These are phyloP conservation scores for Erythrophleum ivorense DNA, from an alignment of 331 rosid species.

Conservation along the genomic window DNA sequence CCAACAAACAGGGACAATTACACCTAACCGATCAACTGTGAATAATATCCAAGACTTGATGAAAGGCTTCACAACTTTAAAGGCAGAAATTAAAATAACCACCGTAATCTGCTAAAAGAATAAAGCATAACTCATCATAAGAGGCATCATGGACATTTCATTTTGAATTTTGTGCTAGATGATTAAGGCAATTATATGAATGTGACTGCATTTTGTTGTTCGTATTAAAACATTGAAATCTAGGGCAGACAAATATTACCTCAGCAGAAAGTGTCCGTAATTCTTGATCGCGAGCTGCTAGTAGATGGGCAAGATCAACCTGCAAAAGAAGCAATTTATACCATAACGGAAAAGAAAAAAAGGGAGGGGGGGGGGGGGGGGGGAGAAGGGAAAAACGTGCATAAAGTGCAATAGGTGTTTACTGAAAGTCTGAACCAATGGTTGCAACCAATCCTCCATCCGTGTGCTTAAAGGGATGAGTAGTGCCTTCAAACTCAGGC, in stretches of 20 bases:
- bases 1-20: not conserved
- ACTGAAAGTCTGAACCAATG: not conserved
- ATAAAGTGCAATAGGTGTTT: no score
- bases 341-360: not conserved
- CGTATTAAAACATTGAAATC: conserved; percentile 12
- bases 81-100: not conserved
- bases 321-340: conserved; percentile 51
- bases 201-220: not conserved
- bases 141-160: not conserved
- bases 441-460: conserved; percentile 25
- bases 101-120: conserved; percentile 1
- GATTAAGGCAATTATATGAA: not conserved
- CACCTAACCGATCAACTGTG: not conserved
- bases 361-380: no score
- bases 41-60: not conserved
- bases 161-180: not conserved
- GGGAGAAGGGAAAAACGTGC: no score
- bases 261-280: conserved; percentile 92
- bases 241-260: conserved; percentile 53
- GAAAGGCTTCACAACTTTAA: not conserved
- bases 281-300: conserved; percentile 99
- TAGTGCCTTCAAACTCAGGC: not conserved
- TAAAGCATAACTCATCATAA: conserved; percentile 13
- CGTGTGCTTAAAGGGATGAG: conserved; percentile 17
- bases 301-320: conserved; percentile 99